phyloP scores from a whole-genome alignment of 441 rosid species.

The Erysimum cheiri region DNA sequence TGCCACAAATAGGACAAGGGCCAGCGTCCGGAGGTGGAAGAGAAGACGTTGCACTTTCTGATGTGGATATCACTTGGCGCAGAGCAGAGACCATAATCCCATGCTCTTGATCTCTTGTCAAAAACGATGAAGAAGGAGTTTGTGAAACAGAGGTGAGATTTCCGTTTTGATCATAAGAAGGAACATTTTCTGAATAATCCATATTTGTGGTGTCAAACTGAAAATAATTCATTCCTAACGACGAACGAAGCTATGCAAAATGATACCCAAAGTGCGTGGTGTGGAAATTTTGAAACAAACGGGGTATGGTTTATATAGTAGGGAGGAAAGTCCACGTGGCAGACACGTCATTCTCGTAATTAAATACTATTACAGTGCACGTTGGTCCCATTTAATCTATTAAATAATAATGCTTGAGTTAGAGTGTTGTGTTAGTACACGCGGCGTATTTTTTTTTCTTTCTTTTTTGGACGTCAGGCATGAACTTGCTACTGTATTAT shows the following conservation, averaged over 20 bases:
- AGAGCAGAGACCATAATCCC: constrained; percentile 24
- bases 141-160: neutral
- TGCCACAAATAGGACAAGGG: constrained; percentile 30
- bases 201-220: neutral
- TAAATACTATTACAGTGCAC: neutral
- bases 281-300: neutral
- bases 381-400: neutral
- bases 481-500: no score
- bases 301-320: neutral
- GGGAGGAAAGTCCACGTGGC: neutral
- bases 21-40: constrained; percentile 20
- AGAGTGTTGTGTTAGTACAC: no score
- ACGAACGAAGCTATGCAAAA: constrained; percentile 66
- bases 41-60: constrained; percentile 13
- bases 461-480: no score
- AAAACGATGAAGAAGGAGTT: neutral
- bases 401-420: no score
- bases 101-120: constrained; percentile 34
- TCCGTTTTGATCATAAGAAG: constrained; percentile 1
- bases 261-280: neutral
- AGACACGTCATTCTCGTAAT: neutral
- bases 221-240: constrained; percentile 37
- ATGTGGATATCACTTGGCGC: constrained; percentile 29
- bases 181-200: constrained; percentile 4
- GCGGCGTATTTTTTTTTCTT: no score